These are phyloP conservation scores for Alternaria rosae DNA, from an alignment of 2,329 filamentous ascomycete species.

Conservation along the genomic window DNA sequence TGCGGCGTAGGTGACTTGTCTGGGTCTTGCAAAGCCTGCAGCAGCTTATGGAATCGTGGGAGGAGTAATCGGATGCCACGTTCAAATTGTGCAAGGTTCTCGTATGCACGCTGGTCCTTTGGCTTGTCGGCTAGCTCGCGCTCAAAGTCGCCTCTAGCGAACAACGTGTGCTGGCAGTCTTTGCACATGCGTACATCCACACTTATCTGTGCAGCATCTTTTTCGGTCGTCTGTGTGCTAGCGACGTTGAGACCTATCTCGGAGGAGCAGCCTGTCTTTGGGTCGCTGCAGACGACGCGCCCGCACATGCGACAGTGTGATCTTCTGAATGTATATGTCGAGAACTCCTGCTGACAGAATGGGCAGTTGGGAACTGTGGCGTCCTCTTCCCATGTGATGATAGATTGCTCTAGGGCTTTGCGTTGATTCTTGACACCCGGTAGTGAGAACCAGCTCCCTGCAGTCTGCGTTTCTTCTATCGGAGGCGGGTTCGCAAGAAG, in stretches of 20 bases:
- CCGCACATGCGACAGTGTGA: constrained; percentile 97
- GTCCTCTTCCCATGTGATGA: constrained; percentile 97
- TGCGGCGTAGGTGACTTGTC: constrained; percentile 69
- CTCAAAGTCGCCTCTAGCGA: constrained; percentile 78
- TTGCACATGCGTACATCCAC: constrained; percentile 91
- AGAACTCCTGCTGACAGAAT: constrained; percentile 95
- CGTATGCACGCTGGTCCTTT: constrained; percentile 80
- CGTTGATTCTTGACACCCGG: constrained; percentile 71
- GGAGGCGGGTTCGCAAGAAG: constrained; percentile 78
- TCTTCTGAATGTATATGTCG: constrained; percentile 87
- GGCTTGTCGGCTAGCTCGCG: constrained; percentile 72
- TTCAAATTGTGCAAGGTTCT: constrained; percentile 85
- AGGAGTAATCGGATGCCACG: constrained; percentile 82
- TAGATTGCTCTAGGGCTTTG: constrained; percentile 85
- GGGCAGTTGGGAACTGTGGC: constrained; percentile 80
- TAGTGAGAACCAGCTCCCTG: constrained; percentile 63
- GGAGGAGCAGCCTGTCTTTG: constrained; percentile 80
- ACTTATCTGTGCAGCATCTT: constrained; percentile 64
- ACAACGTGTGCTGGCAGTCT: constrained; percentile 78
- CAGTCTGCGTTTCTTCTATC: constrained; percentile 62
- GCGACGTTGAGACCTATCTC: constrained; percentile 83
- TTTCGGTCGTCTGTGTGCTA: constrained; percentile 50
- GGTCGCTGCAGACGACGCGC: constrained; percentile 89
- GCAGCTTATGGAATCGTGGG: constrained; percentile 81
- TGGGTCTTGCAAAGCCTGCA: constrained; percentile 76